phyloP scores from a whole-genome alignment of 176 grass and related monocot species.

The Aegilops umbellulata region DNA sequence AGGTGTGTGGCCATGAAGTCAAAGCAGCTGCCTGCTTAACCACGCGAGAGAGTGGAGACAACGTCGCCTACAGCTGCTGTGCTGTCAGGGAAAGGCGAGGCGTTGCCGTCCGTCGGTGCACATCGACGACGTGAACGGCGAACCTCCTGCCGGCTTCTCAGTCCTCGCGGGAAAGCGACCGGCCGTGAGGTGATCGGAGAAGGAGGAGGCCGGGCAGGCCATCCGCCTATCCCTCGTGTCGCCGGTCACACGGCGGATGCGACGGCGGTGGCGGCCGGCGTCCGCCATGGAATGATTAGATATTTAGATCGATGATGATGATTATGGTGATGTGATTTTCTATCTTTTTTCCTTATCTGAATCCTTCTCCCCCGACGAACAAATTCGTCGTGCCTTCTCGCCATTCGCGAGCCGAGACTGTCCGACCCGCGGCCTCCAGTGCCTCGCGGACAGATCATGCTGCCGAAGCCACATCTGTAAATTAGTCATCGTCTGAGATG shows the following conservation, averaged over 20 bases:
- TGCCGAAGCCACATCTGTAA: background rate
- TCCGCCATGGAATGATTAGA: background rate
- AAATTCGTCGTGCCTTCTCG: background rate
- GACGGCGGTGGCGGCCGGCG: background rate
- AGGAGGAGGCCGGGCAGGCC: background rate
- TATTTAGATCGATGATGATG: background rate
- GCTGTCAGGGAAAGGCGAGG: background rate
- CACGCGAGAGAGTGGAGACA: background rate
- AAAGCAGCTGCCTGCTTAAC: constrained; percentile 8
- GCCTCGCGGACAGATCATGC: background rate
- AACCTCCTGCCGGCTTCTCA: constrained; percentile 25
- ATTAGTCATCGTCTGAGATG: background rate
- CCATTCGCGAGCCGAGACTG: background rate
- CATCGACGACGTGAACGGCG: constrained; percentile 23
- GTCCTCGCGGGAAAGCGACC: constrained; percentile 1
- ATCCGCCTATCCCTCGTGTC: background rate
- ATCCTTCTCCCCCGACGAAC: background rate
- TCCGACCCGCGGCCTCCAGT: background rate
- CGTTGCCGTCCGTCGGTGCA: constrained; percentile 13
- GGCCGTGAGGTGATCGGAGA: background rate
- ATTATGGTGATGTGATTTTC: background rate
- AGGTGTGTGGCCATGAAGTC: constrained; percentile 3
- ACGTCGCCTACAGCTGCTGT: background rate
- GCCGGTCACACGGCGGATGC: background rate
- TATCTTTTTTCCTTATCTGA: background rate